These are phyloP conservation scores for Coniferiporia weirii DNA, from an alignment of 1,284 basidiomycete genomes.

Conservation along the genomic window DNA sequence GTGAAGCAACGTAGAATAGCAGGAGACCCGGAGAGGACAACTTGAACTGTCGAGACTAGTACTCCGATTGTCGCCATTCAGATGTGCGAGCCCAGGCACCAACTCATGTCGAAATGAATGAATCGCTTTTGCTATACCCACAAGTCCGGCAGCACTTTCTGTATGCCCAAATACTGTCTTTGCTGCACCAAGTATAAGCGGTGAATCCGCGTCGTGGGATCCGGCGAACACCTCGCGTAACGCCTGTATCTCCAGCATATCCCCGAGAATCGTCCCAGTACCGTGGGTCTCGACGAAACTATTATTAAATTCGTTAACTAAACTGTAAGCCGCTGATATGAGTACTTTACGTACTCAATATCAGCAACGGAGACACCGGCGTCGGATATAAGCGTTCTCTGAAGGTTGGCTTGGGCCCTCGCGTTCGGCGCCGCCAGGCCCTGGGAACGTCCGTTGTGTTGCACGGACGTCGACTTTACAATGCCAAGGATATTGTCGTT, in stretches of 20 bases:
- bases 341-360: slow-evolving; percentile 29
- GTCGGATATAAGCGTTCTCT: slow-evolving; percentile 27
- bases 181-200: slow-evolving; percentile 32
- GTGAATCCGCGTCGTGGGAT: slow-evolving; percentile 27
- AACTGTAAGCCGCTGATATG: background rate
- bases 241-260: slow-evolving; percentile 33
- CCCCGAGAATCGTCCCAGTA: slow-evolving; percentile 33
- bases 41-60: slow-evolving; percentile 29
- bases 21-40: slow-evolving; percentile 25
- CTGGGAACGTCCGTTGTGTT: slow-evolving; percentile 34
- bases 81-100: slow-evolving; percentile 31
- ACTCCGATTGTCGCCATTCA: slow-evolving; percentile 29
- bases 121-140: slow-evolving; percentile 30
- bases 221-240: slow-evolving; percentile 31
- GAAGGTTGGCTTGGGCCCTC: slow-evolving; percentile 31
- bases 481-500: slow-evolving; percentile 32
- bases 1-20: background rate
- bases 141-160: slow-evolving; percentile 30
- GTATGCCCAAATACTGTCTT: slow-evolving; percentile 34
- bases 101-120: slow-evolving; percentile 25
- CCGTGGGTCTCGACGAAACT: slow-evolving; percentile 36
- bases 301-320: background rate
- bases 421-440: slow-evolving; percentile 33
- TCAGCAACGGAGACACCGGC: slow-evolving; percentile 27
- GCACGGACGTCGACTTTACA: slow-evolving; percentile 29